Evolutionary conservation across 345 rosid species (phyloP), one percentile per base, ranked within the genome.

Genomic region (Gossypium longicalyx): DNA sequence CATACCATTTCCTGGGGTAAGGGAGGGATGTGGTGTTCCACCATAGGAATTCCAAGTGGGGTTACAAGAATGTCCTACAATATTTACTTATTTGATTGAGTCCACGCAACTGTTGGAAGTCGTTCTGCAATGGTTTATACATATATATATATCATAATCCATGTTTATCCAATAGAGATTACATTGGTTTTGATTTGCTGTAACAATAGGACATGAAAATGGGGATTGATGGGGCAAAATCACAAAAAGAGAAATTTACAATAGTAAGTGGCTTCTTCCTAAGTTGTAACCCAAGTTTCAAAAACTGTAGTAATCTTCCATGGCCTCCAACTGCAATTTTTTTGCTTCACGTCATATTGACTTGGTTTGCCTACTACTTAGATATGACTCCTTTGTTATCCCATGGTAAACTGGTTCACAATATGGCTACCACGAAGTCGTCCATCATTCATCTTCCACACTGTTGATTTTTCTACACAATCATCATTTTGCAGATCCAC

Each of bases 371-470:
- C 84, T 75, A 72, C 84, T 75, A 70, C 79, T 77, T 77, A 87
- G 85, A 82, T 85, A 94, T 19, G 87, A 85, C 76, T 88, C 91
- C 79, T 87, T 92, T 1, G 92, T 82, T 70, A 72, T 76, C 38
- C 97, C 97, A 63, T 77, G 85, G 78, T 88, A 94, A 43, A 82
- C 78, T 13, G 90, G 85, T 60, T 82, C 78, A 87, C 83, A 25
- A 89, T 76, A n/a, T 73, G 53, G 12, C 83, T 74, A 25, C 76
- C 77, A 10, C 70, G 81, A 56, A 66, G 52, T 70, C 66, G 67
- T 29, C 62, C 59, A 71, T 76, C 80, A 11, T 71, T 78, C 41
- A 68, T 20, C 3, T 68, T 49, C 22, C 8, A 9, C 58, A 9
- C 72, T 62, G 85, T 53, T 17, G 87, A 75, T 74, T 80, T 43